Percentiles rank a stretch among this genome's conserved stretches.
Conservation (phyloP, 106 monocot species). For the Dendrobium catenatum region DNA sequence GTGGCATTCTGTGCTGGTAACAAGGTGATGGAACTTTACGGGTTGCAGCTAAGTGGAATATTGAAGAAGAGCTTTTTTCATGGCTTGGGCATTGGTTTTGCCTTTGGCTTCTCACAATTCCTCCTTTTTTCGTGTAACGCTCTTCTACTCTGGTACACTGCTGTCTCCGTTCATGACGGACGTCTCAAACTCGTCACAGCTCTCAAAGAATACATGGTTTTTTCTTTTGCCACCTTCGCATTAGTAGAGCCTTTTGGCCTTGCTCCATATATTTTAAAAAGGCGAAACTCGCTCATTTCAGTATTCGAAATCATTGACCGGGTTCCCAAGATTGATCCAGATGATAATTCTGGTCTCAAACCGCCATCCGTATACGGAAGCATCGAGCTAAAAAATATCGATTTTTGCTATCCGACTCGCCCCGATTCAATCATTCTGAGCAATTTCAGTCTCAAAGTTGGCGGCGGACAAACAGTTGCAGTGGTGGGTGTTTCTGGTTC, state of each 20-base stretch:
- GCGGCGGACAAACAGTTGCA: conserved; percentile 86
- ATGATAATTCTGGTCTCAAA: conserved; percentile 83
- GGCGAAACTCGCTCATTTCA: conserved; percentile 69
- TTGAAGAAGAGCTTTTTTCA: conserved; percentile 72
- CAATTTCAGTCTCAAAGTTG: conserved; percentile 92
- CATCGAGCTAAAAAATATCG: conserved; percentile 78
- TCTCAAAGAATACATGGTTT: conserved; percentile 90
- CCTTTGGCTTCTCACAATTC: conserved; percentile 91
- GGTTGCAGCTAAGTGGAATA: conserved; percentile 60
- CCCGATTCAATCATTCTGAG: conserved; percentile 75
- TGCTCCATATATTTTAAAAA: conserved; percentile 90
- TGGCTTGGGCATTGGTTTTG: conserved; percentile 82
- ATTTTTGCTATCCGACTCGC: conserved; percentile 79
- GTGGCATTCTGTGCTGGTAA: conserved; percentile 99
- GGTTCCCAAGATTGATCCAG: conserved; percentile 80
- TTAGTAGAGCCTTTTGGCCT: conserved; percentile 98
- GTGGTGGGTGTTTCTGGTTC: conserved; percentile 97
- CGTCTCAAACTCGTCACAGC: conserved; percentile 44
- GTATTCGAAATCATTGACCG: conserved; percentile 98
- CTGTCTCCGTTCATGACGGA: conserved; percentile 47
- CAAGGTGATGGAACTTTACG: conserved; percentile 93
- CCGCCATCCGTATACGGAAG: conserved; percentile 91
- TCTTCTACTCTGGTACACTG: conserved; percentile 87
- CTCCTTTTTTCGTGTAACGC: conserved; percentile 98
- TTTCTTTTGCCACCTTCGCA: conserved; percentile 95